Evolutionary conservation across 495 filamentous ascomycete genomes (phyloP), one percentile per base, ranked within the genome.

Genomic region (Stereocaulon alpinum): DNA sequence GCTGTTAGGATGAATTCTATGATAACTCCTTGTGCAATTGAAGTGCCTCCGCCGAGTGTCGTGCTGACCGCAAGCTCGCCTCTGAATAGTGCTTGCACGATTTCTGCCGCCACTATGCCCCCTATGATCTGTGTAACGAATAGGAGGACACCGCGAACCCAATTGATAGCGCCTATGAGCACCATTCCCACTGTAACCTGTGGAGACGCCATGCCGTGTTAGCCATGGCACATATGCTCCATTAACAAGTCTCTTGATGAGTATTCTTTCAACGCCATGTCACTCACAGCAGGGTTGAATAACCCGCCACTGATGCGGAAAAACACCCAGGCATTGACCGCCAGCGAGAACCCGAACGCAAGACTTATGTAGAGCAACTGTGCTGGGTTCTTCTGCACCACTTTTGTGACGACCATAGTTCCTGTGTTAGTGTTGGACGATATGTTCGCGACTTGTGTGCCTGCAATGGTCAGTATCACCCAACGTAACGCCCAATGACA

Each of bases 261-360:
- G 0, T 10, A n/a, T 10, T 14, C 22, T 0, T 2, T 30, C 3
- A 17, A 30, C 10, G 17, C 20, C 5, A 1, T 4, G 14, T 30
- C 18, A 42, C 54, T 20, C 24, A 56, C 60, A 42, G 82, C 82
- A 32, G 83, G 84, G 64, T 87, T 86, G 66, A 86, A 86, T 4
- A 85, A 65, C 6, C 84, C 82, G 17, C 83, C 83, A 48, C 73
- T 78, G 56, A 86, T 80, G 14, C 83, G 75, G 68, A 82, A 87
- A 69, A 86, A 85, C 6, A 81, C 72, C 84, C 84, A 87, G 3
- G 77, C 80, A 56, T 83, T 86, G 53, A 84, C 80, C n/a, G 78
- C 73, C 14, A 86, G 71, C 6, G 81, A 83, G 65, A 86, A 85
- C 27, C 82, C 81, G 65, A 86, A 83, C 18, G 70, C 69, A 20